Percentiles rank a stretch among this genome's conserved stretches.
Conservation (phyloP, 2,329 filamentous ascomycete genomes). For the Aspergillus awamori region DNA sequence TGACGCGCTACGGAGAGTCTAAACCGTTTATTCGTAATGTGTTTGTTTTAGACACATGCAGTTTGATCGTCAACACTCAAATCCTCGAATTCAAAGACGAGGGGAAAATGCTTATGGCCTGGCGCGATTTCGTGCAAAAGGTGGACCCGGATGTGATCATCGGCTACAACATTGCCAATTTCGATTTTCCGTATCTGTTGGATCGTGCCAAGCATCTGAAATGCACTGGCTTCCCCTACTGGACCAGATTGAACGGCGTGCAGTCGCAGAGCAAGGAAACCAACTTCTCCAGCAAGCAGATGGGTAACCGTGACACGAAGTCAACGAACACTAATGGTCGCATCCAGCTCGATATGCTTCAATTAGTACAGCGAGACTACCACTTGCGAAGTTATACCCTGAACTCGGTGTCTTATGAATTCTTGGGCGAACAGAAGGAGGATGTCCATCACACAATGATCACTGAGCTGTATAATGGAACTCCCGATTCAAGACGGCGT, state of each 20-base stretch:
- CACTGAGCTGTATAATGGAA: slow-evolving; percentile 95
- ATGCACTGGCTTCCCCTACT: slow-evolving; percentile 77
- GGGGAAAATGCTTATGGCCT: slow-evolving; percentile 85
- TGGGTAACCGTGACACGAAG: slow-evolving; percentile 95
- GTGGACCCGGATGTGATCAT: slow-evolving; percentile 97
- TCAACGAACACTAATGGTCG: slow-evolving; percentile 92
- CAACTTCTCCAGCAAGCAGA: slow-evolving; percentile 96
- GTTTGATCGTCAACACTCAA: slow-evolving; percentile 91
- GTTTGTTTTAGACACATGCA: slow-evolving; percentile 91
- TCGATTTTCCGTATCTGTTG: slow-evolving; percentile 95
- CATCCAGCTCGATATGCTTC: slow-evolving; percentile 89
- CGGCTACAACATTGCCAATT: slow-evolving; percentile 98
- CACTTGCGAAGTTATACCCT: slow-evolving; percentile 95
- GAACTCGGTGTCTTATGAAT: slow-evolving; percentile 94
- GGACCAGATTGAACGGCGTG: slow-evolving; percentile 75
- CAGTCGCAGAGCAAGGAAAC: slow-evolving; percentile 74
- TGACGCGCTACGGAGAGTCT: slow-evolving; percentile 90
- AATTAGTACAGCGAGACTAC: slow-evolving; percentile 90
- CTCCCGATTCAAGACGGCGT: slow-evolving; percentile 85
- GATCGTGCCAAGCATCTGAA: slow-evolving; percentile 86
- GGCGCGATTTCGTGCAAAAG: slow-evolving; percentile 85
- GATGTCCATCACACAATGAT: slow-evolving; percentile 99
- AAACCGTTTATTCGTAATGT: slow-evolving; percentile 97
- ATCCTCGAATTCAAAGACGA: slow-evolving; percentile 82
- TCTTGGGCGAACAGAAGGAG: slow-evolving; percentile 95